Conservation (phyloP, 352 stramenopile genomes). For the Elongisporangium prolatum region DNA sequence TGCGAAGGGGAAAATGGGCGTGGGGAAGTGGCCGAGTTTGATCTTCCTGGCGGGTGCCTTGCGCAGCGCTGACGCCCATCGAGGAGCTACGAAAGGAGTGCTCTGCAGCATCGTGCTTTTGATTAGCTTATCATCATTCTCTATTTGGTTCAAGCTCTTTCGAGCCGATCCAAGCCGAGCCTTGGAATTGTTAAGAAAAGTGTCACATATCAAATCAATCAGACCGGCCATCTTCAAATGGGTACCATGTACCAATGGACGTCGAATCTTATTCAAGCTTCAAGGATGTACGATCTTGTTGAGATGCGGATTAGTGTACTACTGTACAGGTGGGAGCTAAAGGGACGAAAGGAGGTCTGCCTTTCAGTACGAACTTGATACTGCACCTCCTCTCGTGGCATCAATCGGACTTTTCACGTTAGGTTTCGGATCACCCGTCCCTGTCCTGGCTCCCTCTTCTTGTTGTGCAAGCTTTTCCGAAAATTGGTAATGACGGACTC, state of each 20-base stretch:
- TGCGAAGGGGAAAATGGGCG: constrained; percentile 68
- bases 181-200: background rate
- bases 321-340: background rate
- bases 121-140: background rate
- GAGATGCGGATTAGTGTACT: background rate
- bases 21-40: constrained; percentile 72
- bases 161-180: background rate
- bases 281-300: background rate
- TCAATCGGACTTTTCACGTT: background rate
- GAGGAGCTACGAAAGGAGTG: constrained; percentile 52
- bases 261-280: background rate
- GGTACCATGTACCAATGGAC: background rate
- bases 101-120: constrained; percentile 44
- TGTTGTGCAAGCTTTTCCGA: background rate
- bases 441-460: background rate
- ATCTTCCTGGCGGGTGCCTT: constrained; percentile 44
- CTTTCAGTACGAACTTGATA: background rate
- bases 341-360: too few relatives aligned
- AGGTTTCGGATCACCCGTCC: background rate
- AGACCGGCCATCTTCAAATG: background rate
- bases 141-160: background rate
- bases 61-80: constrained; percentile 51
- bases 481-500: background rate
- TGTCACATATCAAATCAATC: background rate
- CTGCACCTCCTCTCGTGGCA: background rate